Conservation (phyloP, 176 grass and related monocot species). For the Neostapfia colusana region DNA sequence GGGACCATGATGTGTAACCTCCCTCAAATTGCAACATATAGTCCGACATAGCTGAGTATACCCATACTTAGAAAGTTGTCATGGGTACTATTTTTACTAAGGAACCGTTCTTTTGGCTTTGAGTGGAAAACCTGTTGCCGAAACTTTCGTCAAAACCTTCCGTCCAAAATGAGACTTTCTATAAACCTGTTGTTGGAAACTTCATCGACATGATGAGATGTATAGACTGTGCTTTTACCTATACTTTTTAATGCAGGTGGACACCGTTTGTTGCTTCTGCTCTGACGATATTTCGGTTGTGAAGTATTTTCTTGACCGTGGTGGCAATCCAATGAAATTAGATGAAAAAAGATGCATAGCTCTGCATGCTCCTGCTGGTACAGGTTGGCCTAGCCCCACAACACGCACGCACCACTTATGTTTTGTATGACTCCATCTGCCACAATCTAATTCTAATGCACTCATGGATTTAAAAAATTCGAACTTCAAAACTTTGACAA, state of each 20-base stretch:
- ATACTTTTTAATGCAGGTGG: neutral
- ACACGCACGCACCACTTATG: neutral
- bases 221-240: neutral
- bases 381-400: neutral
- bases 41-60: too few species aligned
- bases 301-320: slow-evolving; percentile 26
- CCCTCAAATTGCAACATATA: too few species aligned
- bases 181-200: too few species aligned
- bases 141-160: too few species aligned
- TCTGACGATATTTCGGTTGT: slow-evolving; percentile 19
- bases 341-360: slow-evolving; percentile 1
- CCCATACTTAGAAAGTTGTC: too few species aligned
- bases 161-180: too few species aligned
- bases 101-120: too few species aligned
- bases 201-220: neutral
- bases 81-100: too few species aligned
- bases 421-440: neutral
- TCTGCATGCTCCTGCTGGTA: slow-evolving; percentile 22
- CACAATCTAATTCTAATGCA: neutral
- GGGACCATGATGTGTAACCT: too few species aligned
- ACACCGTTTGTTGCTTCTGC: slow-evolving; percentile 28
- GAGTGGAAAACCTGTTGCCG: too few species aligned
- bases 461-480: neutral
- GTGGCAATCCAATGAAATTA: slow-evolving; percentile 30
- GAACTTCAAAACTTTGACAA: neutral